phyloP scores from a whole-genome alignment of 345 rosid genomes.

The Bruguiera parviflora region DNA sequence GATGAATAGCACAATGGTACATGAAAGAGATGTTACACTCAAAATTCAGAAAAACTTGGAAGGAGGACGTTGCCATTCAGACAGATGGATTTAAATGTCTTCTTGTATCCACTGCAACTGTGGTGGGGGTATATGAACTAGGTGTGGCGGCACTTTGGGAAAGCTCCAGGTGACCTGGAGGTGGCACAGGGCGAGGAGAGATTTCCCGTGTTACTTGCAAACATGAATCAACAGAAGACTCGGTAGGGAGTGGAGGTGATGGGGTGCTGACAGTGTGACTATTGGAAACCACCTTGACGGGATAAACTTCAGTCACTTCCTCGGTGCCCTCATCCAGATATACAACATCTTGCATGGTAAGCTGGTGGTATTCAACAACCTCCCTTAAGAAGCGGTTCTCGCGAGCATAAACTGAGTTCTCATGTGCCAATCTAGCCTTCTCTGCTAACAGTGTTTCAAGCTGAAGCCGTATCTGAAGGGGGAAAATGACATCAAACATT shows the following conservation, averaged over 20 bases:
- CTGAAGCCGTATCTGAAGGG: slow-evolving; percentile 30
- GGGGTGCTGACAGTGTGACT: slow-evolving; percentile 14
- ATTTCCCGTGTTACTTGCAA: slow-evolving; percentile 18
- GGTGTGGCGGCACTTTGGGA: slow-evolving; percentile 11
- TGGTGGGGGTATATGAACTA: slow-evolving; percentile 2
- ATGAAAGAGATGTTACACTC: too few species aligned
- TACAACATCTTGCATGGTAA: slow-evolving; percentile 37
- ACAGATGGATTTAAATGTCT: not conserved
- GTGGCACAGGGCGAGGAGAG: slow-evolving; percentile 35
- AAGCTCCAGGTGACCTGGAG: slow-evolving; percentile 26
- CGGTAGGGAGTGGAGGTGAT: slow-evolving; percentile 15
- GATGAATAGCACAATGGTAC: too few species aligned
- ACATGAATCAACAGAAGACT: slow-evolving; percentile 20
- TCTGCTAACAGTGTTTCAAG: slow-evolving; percentile 33
- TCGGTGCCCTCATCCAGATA: slow-evolving; percentile 37
- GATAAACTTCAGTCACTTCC: slow-evolving; percentile 39
- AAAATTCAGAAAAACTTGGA: too few species aligned
- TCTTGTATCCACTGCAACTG: slow-evolving; percentile 7
- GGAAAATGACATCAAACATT: slow-evolving; percentile 7
- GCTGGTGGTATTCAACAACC: slow-evolving; percentile 36
- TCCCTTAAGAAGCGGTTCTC: slow-evolving; percentile 37
- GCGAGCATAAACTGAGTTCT: slow-evolving; percentile 33
- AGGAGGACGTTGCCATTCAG: slow-evolving; percentile 1
- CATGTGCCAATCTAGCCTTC: slow-evolving; percentile 34
- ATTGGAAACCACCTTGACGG: slow-evolving; percentile 47